Base-by-base conservation (phyloP, 768 basidiomycete genomes). In the Dentipellis fragilis region DNA sequence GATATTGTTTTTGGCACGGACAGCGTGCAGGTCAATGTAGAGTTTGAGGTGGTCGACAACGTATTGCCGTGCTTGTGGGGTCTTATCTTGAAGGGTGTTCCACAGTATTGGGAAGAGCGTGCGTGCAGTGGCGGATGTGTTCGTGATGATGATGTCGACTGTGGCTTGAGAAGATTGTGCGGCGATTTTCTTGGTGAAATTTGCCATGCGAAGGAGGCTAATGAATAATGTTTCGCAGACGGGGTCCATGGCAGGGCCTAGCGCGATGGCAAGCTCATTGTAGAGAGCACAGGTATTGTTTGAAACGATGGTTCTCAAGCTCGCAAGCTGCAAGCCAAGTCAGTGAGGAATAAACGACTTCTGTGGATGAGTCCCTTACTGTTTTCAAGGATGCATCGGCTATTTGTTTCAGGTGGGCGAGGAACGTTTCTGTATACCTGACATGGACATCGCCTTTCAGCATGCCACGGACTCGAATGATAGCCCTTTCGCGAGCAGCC, bases 241-340 rank as follows among this genome's bases (percentile, higher is more conserved):
- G 0, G 84, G 84, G 66, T 98, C 94, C 48, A 97, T 72, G 14
- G 75, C 68, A 10, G 79, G 63, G 47, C 83, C 83, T 34, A 98
- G 79, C 14, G 81, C 72, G 34, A 71, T 60, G 36, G 84, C 81
- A 39, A 98, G 75, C 60, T 96, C 93, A 45, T 68, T 62, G 64
- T 95, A 89, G 50, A 96, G 76, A 1, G 77, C 74, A 59, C 87
- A 88, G 9, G 93, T 85, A 58, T 88, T 86, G 10, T 77, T 72
- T 6, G 92, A 77, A 49, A 98, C 86, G 0, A 94, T 97, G 19
- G 96, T 99, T 40, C 96, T 83, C 58, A 99, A 72, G 72, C 91
- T 95, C 35, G 76, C 75, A 22, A 96, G 76, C 94, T 97, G 63
- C 11, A 22, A 7, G n/a, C 29, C 37, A 0, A 14, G 49, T 59